Evolutionary conservation across 2,329 filamentous ascomycete genomes (phyloP).

Genomic region (Fusarium heterosporum): DNA sequence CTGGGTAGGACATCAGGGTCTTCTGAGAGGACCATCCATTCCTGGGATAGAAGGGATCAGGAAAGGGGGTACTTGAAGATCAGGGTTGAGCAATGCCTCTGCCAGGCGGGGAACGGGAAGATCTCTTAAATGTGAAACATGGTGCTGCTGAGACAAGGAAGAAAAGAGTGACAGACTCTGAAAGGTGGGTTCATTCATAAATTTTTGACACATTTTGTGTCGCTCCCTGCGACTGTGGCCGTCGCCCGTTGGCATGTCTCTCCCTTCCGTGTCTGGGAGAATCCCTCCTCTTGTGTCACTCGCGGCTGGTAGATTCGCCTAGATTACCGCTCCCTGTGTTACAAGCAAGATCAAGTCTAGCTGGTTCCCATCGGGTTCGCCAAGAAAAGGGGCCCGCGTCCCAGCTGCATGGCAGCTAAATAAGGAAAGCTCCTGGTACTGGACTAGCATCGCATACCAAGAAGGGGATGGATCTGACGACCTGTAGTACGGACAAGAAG

Average conservation of each 20-base stretch:
- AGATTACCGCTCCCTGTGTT: constrained; percentile 33
- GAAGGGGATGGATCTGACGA: constrained; percentile 28
- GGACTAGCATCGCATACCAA: constrained; percentile 36
- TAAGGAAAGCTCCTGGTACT: neutral
- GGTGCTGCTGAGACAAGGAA: constrained; percentile 26
- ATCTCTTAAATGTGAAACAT: constrained; percentile 30
- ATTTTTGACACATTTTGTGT: neutral
- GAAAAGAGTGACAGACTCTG: constrained; percentile 6
- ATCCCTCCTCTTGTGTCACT: constrained; percentile 14
- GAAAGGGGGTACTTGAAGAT: constrained; percentile 23
- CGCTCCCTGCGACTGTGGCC: constrained; percentile 11
- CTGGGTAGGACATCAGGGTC: constrained; percentile 17
- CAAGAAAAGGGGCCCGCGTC: constrained; percentile 18
- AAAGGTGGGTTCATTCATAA: constrained; percentile 4
- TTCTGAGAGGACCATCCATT: constrained; percentile 1
- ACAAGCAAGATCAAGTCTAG: constrained; percentile 20
- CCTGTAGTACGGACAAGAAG: constrained; percentile 13
- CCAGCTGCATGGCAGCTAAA: constrained; percentile 18
- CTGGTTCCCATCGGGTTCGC: constrained; percentile 2
- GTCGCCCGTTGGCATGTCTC: constrained; percentile 39
- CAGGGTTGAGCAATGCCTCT: constrained; percentile 20
- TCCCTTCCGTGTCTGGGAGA: constrained; percentile 33
- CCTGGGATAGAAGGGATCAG: constrained; percentile 10
- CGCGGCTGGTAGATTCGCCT: constrained; percentile 33
- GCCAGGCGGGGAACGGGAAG: constrained; percentile 18